Base-by-base conservation (phyloP, 2,329 filamentous ascomycete species). In the Aspergillus felis region DNA sequence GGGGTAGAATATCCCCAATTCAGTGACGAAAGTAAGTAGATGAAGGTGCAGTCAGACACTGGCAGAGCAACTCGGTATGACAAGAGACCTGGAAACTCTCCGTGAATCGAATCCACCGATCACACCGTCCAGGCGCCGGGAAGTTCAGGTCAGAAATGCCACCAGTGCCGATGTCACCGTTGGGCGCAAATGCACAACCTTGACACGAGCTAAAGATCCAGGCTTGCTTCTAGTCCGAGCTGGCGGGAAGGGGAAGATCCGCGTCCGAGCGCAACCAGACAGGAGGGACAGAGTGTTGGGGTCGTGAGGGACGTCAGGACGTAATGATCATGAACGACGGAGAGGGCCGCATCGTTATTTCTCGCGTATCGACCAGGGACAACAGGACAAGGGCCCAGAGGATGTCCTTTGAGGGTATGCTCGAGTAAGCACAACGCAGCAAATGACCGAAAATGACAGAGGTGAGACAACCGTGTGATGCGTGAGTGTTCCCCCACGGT, bases 141-240 rank as follows among this genome's bases (percentile, higher is more conserved):
- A 48, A 38, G 20, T 56, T 55, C 47, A 41, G 54, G 57, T 38
- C 28, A 48, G 47, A 29, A 50, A 50, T 51, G 54, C 50, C 51
- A 55, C 54, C 56, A 51, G 56, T 48, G 54, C 57, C 48, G 54
- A 60, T 59, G 52, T 57, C 44, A 56, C 57, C 62, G 62, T 64
- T 62, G 63, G 63, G 63, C 62, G 63, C 62, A 58, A 61, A 64
- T 49, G 51, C 58, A 54, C 35, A 48, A 56, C 52, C 50, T 24
- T 24, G 50, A 51, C n/a, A 29, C 32, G 14, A 38, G 32, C 14
- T 38, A 38, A 38, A 38, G 22, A 17, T 14, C 12, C 44, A 24
- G 12, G 22, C 14, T 27, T 47, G 44, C 12, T 27, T 47, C 44
- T 12, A 47, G 44, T 27, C 44, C 22, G 22, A 6, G 25, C 4